These are phyloP conservation scores for Telopea speciosissima DNA, from an alignment of 177 flowering plant species.

Conservation along the genomic window DNA sequence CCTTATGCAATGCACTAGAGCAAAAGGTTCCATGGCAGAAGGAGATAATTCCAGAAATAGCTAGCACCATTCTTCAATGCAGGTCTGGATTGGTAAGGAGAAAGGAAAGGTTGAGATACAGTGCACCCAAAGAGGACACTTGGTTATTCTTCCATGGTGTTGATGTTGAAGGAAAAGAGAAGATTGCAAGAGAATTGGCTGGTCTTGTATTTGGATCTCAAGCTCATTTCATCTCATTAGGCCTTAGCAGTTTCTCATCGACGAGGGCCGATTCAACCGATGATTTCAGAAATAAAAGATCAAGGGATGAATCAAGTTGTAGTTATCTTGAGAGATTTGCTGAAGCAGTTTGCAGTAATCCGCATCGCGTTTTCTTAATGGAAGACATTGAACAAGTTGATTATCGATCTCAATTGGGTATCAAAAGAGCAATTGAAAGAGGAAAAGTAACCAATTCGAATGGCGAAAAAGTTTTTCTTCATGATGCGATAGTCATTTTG, in stretches of 20 bases:
- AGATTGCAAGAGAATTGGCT: slow-evolving; percentile 69
- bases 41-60: slow-evolving; percentile 61
- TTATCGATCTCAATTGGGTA: slow-evolving; percentile 54
- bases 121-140: slow-evolving; percentile 59
- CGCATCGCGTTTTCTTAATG: slow-evolving; percentile 71
- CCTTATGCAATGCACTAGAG: slow-evolving; percentile 61
- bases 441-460: slow-evolving; percentile 40
- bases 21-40: slow-evolving; percentile 78
- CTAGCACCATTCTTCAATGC: slow-evolving; percentile 58
- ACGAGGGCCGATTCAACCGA: slow-evolving; percentile 58
- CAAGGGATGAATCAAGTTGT: slow-evolving; percentile 63
- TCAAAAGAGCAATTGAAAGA: slow-evolving; percentile 68
- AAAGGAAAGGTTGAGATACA: slow-evolving; percentile 24
- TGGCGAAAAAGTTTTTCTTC: slow-evolving; percentile 50
- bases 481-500: slow-evolving; percentile 74
- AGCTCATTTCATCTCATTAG: slow-evolving; percentile 41
- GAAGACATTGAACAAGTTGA: slow-evolving; percentile 82
- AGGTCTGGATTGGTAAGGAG: slow-evolving; percentile 75
- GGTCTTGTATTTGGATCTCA: slow-evolving; percentile 64
- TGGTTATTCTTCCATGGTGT: slow-evolving; percentile 84
- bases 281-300: slow-evolving; percentile 51
- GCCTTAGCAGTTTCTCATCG: slow-evolving; percentile 60
- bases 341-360: slow-evolving; percentile 45
- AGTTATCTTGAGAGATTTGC: slow-evolving; percentile 62
- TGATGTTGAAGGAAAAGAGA: slow-evolving; percentile 62